Evolutionary conservation across 2,329 filamentous ascomycete genomes (phyloP), one percentile per base, ranked within the genome.

Genomic region (Stachybotrys chartarum): DNA sequence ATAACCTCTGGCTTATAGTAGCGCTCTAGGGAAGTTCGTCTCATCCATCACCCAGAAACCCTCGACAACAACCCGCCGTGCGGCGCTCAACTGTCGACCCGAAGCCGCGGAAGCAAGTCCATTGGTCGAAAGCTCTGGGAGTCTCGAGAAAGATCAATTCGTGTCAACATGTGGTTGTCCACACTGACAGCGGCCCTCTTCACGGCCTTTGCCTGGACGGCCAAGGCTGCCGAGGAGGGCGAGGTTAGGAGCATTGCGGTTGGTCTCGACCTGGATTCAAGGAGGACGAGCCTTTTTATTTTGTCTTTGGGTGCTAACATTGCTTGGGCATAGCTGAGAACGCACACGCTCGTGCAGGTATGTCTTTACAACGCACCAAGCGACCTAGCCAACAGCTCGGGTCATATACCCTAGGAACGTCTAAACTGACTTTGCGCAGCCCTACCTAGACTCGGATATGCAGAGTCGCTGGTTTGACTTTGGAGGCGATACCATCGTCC

Each of bases 391-490:
- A 42, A 42, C 35, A 14, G 35, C 35, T 42, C 35, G 35, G 35
- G 35, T 10, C 8, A 42, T 10, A 42, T 10, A 42, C 35, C 35
- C 10, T 5, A 14, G 14, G 35, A 6, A 14, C 3, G 35, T 5
- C 5, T 14, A 42, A 67, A 53, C 60, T 63, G 51, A 60, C 57
- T 54, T 46, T 55, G 61, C 54, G 60, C 68, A 97, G 88, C 94
- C 94, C 59, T 99, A 97, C 75, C 85, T 99, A 65, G 94, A 99
- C 76, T 94, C 91, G 58, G 94, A 97, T 73, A 92, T 97, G 87
- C 89, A 95, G 77, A 96, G 90, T 77, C 87, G 94, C 70, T 99
- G 94, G 93, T 99, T 93, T 75, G 94, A 99, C 77, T 99, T 95
- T 82, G 94, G 94, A 70, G 94, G 93, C 69, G 91, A 96, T 76